A percentile compares a stretch with the other conserved stretches of the same genome.
phyloP scores from a whole-genome alignment of 192 early-diverging fungal genomes.

The Rhizophagus prolifer region DNA sequence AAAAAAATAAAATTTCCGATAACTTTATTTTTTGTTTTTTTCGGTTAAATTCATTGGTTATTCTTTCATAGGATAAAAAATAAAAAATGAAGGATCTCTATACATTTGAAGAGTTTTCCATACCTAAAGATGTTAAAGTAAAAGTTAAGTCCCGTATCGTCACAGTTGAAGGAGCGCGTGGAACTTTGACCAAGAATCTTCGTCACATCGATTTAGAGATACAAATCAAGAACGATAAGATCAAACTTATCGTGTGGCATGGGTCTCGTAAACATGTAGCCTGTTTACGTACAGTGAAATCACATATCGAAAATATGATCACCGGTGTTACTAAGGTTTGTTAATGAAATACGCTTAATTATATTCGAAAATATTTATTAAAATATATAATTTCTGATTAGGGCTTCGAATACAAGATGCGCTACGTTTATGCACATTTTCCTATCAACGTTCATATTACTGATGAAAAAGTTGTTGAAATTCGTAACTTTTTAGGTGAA shows the following conservation, averaged over 20 bases:
- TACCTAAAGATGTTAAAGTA: constrained; percentile 87
- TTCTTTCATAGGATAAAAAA: neutral
- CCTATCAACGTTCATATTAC: constrained; percentile 95
- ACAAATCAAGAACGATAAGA: constrained; percentile 65
- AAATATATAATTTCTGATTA: constrained; percentile 5
- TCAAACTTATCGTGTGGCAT: constrained; percentile 91
- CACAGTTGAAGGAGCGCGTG: constrained; percentile 89
- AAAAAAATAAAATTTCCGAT: neutral
- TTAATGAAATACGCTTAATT: neutral
- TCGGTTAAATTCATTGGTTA: neutral
- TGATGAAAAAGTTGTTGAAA: constrained; percentile 79
- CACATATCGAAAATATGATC: constrained; percentile 97
- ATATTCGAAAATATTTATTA: neutral
- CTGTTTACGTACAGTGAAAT: constrained; percentile 96
- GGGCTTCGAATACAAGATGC: constrained; percentile 99
- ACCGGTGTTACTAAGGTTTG: constrained; percentile 91
- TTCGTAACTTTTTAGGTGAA: constrained; percentile 99
- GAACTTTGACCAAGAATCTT: constrained; percentile 83
- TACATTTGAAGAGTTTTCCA: constrained; percentile 84
- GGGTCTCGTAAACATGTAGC: constrained; percentile 97
- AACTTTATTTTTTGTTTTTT: too few species aligned
- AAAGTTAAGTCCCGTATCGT: constrained; percentile 87
- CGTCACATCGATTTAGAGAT: constrained; percentile 94
- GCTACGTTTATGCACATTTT: constrained; percentile 99
- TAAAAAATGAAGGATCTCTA: constrained; percentile 86